Conservation (phyloP, 257 asterid species). For the Fraxinus americana region DNA sequence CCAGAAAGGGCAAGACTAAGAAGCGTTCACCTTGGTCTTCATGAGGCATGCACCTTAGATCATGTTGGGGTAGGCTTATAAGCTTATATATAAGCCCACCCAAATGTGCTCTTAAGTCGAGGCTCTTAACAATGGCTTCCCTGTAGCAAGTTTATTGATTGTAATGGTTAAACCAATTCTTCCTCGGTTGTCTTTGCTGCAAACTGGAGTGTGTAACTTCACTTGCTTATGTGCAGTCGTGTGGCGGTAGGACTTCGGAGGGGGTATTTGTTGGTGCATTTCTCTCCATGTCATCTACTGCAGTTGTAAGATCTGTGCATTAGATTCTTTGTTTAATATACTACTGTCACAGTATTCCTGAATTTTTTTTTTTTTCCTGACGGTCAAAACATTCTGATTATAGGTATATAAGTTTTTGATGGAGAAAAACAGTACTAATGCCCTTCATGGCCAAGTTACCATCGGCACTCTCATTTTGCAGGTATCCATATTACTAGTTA, state of each 20-base stretch:
- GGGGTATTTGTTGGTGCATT: conserved; percentile 95
- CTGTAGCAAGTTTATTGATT: neutral
- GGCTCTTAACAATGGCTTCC: neutral
- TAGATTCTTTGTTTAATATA: conserved; percentile 20
- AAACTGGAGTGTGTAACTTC: conserved; percentile 21
- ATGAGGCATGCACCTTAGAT: neutral
- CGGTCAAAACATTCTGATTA: conserved; percentile 11
- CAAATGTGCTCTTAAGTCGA: neutral
- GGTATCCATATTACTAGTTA: conserved; percentile 45
- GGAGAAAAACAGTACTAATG: conserved; percentile 82
- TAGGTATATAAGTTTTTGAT: conserved; percentile 70
- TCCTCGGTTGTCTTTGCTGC: conserved; percentile 11
- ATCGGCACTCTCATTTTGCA: conserved; percentile 95
- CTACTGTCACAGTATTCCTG: conserved; percentile 13
- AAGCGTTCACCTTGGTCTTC: neutral
- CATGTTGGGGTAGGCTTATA: neutral
- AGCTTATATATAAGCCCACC: neutral
- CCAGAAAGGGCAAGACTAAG: neutral
- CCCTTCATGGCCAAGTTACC: conserved; percentile 98
- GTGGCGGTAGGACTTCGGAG: conserved; percentile 95
- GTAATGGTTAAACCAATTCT: neutral
- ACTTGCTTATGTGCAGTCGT: conserved; percentile 60
- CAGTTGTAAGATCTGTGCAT: conserved; percentile 68
- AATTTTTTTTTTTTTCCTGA: neutral
- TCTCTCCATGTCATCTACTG: conserved; percentile 98